A percentile compares a stretch with the other conserved stretches of the same genome.
Conservation (phyloP, 164 flowering plant genomes). For the Aristolochia californica region DNA sequence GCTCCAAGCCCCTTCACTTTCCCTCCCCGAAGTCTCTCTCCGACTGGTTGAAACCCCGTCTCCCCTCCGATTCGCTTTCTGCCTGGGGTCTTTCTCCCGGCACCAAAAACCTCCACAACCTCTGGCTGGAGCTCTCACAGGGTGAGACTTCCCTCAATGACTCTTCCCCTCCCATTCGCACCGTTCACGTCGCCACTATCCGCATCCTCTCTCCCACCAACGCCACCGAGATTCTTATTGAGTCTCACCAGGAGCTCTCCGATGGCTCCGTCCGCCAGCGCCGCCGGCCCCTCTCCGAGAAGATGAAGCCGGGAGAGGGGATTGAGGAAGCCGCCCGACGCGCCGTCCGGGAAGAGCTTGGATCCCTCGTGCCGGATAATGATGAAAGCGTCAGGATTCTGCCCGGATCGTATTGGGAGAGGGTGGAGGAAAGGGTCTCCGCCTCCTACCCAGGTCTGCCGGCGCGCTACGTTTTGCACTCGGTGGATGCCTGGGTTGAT, state of each 20-base stretch:
- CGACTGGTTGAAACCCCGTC: slow-evolving; percentile 71
- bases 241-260: slow-evolving; percentile 68
- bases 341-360: slow-evolving; percentile 80
- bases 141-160: slow-evolving; percentile 72
- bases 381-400: slow-evolving; percentile 32
- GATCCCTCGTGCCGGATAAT: slow-evolving; percentile 27
- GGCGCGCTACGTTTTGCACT: slow-evolving; percentile 68
- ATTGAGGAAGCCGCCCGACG: slow-evolving; percentile 46
- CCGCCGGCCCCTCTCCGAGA: slow-evolving; percentile 72
- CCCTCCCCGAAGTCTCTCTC: slow-evolving; percentile 68
- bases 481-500: slow-evolving; percentile 63
- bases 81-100: slow-evolving; percentile 88
- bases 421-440: slow-evolving; percentile 73
- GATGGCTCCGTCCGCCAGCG: slow-evolving; percentile 57
- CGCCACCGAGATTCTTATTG: slow-evolving; percentile 29
- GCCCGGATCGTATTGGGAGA: slow-evolving; percentile 47
- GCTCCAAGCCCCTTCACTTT: slow-evolving; percentile 20
- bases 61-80: slow-evolving; percentile 57
- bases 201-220: slow-evolving; percentile 24
- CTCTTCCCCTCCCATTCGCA: slow-evolving; percentile 63
- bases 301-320: slow-evolving; percentile 79
- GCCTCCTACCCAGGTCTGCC: slow-evolving; percentile 90
- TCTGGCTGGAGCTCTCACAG: slow-evolving; percentile 80
- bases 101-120: slow-evolving; percentile 87
- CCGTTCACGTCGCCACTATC: slow-evolving; percentile 57